These are phyloP conservation scores for Gaultheria prostrata DNA, from an alignment of 148 eudicot species.

Conservation along the genomic window DNA sequence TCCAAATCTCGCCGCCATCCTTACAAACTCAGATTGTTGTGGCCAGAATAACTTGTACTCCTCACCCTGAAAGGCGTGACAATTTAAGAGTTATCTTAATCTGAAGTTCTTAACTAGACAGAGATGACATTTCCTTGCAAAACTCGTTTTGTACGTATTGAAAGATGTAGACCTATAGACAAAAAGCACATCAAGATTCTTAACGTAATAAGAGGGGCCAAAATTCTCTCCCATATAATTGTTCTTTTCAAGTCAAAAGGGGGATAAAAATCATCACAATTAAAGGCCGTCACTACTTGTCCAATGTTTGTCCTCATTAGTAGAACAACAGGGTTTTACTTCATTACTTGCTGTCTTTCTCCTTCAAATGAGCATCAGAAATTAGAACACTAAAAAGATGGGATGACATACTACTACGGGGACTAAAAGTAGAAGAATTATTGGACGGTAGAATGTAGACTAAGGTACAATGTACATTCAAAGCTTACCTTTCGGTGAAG, in stretches of 20 bases:
- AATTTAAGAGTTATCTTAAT: not conserved
- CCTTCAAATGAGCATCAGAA: not conserved
- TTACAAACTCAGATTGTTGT: slow-evolving; percentile 67
- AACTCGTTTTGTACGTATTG: not conserved
- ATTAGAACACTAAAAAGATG: not conserved
- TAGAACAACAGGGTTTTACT: not conserved
- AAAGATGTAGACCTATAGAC: not conserved
- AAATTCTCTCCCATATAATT: not conserved
- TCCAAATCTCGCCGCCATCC: slow-evolving; percentile 79
- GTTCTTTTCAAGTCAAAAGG: not conserved
- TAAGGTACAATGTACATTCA: not conserved
- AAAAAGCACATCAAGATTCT: not conserved
- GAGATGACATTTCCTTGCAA: not conserved
- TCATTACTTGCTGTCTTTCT: not conserved
- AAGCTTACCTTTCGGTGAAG: slow-evolving; percentile 55
- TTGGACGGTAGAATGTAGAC: not conserved
- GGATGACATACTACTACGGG: not conserved
- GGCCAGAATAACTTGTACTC: slow-evolving; percentile 72
- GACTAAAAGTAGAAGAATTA: not conserved
- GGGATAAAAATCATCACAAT: not conserved
- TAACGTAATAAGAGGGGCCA: not conserved
- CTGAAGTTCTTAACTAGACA: not conserved
- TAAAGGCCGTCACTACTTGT: not conserved
- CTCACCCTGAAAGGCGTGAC: slow-evolving; percentile 47
- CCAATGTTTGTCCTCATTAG: not conserved